Base-by-base conservation (phyloP, 2,329 filamentous ascomycete genomes). In the Alternaria sp. region DNA sequence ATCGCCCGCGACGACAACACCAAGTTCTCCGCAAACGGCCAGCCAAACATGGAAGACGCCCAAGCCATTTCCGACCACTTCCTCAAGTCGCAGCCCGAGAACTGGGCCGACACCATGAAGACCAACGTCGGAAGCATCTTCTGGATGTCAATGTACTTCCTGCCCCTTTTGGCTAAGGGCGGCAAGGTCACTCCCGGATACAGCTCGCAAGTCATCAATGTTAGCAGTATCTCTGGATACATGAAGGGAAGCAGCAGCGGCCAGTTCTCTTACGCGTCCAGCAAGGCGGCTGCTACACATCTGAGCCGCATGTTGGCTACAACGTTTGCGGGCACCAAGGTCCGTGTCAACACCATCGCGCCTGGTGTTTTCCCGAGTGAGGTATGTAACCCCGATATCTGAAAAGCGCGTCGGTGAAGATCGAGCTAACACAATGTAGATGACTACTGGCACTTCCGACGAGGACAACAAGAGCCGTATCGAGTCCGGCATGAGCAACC, bases 91-190 rank as follows among this genome's bases (percentile, higher is more conserved):
- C 79, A 81, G 46, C 81, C 83, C 4, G 72, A 83, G 45, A 73
- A 79, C 23, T 87, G 84, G 83, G 76, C 77, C 9, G 81, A 85
- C 32, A 86, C 84, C 1, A 85, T 86, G 74, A 79, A 82, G 57
- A 86, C 83, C 19, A 88, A 88, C 55, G 79, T 86, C 30, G 82
- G 81, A 1, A 82, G 80, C 32, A 80, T 82, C 25, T 87, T 84
- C 75, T 87, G 85, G 76, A 84, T 85, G 66, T 82, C 83, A 17
- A 85, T 86, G 65, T 85, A 84, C 1, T 85, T 88, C 71, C 77
- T 88, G 3, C 86, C 86, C 0, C 77, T 87, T 3, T 80, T 88
- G 1, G 83, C 82, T 1, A 86, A 85, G 61, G 85, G 84, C 6
- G 73, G 77, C 11, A 74, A 79, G 3, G 74, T 79, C 5, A 83